Evolutionary conservation across 2,329 filamentous ascomycete genomes (phyloP), one percentile per base, ranked within the genome.

Genomic region (Didymella pinodella): DNA sequence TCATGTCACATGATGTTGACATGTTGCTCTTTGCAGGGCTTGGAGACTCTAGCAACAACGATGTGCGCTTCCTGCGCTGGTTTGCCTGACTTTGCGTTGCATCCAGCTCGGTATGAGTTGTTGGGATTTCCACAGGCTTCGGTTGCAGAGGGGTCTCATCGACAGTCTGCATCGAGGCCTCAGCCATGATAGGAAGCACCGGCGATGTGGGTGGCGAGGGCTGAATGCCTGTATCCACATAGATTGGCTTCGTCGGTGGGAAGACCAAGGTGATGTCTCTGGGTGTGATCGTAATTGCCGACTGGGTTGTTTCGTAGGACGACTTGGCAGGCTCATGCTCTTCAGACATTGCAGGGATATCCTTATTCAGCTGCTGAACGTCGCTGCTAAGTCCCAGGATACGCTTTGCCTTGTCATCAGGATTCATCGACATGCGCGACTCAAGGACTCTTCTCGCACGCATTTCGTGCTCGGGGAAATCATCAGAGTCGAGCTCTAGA

Each of bases 171-270:
- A 59, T 67, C 20, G 64, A 60, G 16, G 63, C 63, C 48, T 71
- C 68, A 10, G 61, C 47, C 67, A 68, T 67, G 11, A 62, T 41
- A 8, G 72, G 68, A n/a, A 75, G 64, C 22, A 81, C 80, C 56
- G 92, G 92, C 2, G 92, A 96, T 3, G 89, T 84, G 1, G 92
- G 92, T 45, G 92, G 93, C 32, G 92, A 95, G 70, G 86, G 95
- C 75, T 97, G 93, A 31, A 92, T 84, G 3, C 88, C 91, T n/a
- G 84, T 85, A 70, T 96, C 91, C 38, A 86, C 85, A 79, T 95
- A 96, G 58, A 82, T 63, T 34, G 75, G 74, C 50, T 68, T 73
- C n/a, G 72, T 68, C 48, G 74, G 73, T 48, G 72, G 69, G 46
- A 74, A 76, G 34, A 76, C 57, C 52, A 76, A 59, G 2, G 68